Conservation (phyloP, 129 eudicot species). For the Smallanthus sonchifolius region DNA sequence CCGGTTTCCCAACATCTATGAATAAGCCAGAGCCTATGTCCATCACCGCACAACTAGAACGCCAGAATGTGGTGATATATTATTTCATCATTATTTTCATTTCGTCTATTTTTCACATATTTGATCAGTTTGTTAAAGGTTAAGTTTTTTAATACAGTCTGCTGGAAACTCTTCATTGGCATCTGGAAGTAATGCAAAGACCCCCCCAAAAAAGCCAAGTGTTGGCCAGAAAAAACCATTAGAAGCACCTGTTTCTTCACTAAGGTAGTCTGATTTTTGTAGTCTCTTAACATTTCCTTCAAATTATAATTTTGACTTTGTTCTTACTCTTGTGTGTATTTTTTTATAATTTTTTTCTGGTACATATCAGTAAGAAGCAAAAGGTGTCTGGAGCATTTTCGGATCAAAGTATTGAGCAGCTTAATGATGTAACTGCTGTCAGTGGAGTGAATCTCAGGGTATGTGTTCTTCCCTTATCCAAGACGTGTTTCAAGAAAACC, state of each 20-base stretch:
- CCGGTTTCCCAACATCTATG: conserved; percentile 45
- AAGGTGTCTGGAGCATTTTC: conserved; percentile 55
- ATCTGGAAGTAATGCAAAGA: conserved; percentile 49
- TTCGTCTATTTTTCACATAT: background rate
- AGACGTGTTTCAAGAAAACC: background rate
- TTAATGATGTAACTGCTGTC: conserved; percentile 87
- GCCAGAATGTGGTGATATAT: conserved; percentile 32
- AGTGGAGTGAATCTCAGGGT: conserved; percentile 94
- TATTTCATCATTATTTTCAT: background rate
- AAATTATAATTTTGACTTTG: conserved; percentile 1
- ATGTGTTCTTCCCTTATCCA: conserved; percentile 11
- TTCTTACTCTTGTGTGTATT: background rate
- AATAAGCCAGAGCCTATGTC: conserved; percentile 34
- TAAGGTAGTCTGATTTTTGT: conserved; percentile 43
- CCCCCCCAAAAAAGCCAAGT: conserved; percentile 53
- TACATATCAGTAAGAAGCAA: conserved; percentile 67
- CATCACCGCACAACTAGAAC: conserved; percentile 48
- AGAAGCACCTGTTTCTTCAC: conserved; percentile 56
- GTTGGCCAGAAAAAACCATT: conserved; percentile 69
- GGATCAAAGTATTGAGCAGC: conserved; percentile 91
- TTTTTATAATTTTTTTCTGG: background rate
- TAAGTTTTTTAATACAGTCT: conserved; percentile 37
- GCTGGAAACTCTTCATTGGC: conserved; percentile 40
- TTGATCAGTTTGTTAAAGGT: conserved; percentile 11
- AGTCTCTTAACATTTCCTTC: background rate